Percentiles rank a stretch among this genome's conserved stretches.
phyloP scores from a whole-genome alignment of 2,329 filamentous ascomycete species.

The Venturiaceae sp. region DNA sequence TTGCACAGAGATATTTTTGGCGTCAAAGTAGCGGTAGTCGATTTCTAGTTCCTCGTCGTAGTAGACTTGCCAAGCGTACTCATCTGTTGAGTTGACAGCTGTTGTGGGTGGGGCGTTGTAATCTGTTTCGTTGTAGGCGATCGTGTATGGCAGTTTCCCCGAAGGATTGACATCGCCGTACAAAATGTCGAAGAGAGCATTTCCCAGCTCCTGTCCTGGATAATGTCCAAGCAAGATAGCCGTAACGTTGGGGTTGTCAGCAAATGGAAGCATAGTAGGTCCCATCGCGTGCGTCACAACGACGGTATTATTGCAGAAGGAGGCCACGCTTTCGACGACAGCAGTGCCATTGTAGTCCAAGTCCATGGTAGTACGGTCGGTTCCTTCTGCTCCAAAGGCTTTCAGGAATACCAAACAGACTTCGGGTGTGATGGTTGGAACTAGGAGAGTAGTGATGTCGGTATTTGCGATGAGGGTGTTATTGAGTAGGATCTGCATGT shows the following conservation, averaged over 20 bases:
- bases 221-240: conserved; percentile 27
- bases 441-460: conserved; percentile 12
- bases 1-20: conserved; percentile 43
- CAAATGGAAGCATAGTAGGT: conserved; percentile 21
- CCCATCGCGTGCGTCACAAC: conserved; percentile 29
- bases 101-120: conserved; percentile 35
- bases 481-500: conserved; percentile 19
- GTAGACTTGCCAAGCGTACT: conserved; percentile 40
- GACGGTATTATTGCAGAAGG: conserved; percentile 26
- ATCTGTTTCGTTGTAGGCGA: conserved; percentile 18
- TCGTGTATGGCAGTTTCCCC: conserved; percentile 78
- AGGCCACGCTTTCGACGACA: conserved; percentile 26
- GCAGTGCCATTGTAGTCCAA: conserved; percentile 34
- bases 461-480: conserved; percentile 14
- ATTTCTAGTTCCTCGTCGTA: conserved; percentile 45
- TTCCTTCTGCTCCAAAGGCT: conserved; percentile 38
- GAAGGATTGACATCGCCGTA: conserved; percentile 70
- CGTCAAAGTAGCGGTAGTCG: conserved; percentile 55
- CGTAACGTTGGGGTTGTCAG: conserved; percentile 27
- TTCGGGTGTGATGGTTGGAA: conserved; percentile 19
- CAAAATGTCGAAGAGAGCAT: conserved; percentile 68
- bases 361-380: conserved; percentile 39
- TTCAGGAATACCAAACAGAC: conserved; percentile 39
- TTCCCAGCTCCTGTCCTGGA: conserved; percentile 73
- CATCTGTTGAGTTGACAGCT: conserved; percentile 19